Conservation (phyloP, 78 protist species). For the Cavenderia fasciculata region DNA sequence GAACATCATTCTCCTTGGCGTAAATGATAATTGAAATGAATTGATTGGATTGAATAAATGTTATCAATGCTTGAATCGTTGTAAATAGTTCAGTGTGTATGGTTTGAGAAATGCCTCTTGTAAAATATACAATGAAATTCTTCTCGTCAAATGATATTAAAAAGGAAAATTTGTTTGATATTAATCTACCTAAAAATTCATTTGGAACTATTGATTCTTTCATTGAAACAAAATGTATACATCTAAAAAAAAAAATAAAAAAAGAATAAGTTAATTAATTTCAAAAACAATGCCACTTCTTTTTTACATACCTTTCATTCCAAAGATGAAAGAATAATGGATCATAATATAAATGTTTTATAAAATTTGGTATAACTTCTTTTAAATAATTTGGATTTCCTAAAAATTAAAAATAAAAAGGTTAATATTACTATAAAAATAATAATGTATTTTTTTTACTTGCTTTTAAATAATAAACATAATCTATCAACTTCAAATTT, state of each 20-base stretch:
- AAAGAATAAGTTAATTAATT: too few relatives aligned
- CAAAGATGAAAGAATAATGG: slow-evolving; percentile 56
- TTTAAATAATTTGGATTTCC: slow-evolving; percentile 39
- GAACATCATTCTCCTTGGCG: slow-evolving; percentile 23
- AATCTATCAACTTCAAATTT: slow-evolving; percentile 30
- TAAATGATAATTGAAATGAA: slow-evolving; percentile 29
- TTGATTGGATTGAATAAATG: slow-evolving; percentile 26
- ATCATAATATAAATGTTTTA: slow-evolving; percentile 50
- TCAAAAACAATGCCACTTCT: not conserved
- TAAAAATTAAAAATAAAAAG: not conserved
- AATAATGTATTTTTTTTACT: not conserved
- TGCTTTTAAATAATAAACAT: slow-evolving; percentile 10
- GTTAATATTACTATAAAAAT: not conserved
- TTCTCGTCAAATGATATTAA: slow-evolving; percentile 57
- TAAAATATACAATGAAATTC: slow-evolving; percentile 11
- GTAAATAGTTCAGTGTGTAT: not conserved
- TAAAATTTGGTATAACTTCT: slow-evolving; percentile 53
- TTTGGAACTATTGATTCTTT: not conserved
- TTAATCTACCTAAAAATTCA: too few relatives aligned
- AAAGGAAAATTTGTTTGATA: slow-evolving; percentile 38
- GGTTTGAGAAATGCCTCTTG: not conserved
- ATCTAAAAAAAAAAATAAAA: not conserved
- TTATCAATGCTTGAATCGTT: not conserved
- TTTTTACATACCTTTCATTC: slow-evolving; percentile 26
- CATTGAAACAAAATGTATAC: slow-evolving; percentile 24